A percentile compares a stretch with the other conserved stretches of the same genome.
Conservation (phyloP, 495 filamentous ascomycete species). For the Penicillium tannophilum region DNA sequence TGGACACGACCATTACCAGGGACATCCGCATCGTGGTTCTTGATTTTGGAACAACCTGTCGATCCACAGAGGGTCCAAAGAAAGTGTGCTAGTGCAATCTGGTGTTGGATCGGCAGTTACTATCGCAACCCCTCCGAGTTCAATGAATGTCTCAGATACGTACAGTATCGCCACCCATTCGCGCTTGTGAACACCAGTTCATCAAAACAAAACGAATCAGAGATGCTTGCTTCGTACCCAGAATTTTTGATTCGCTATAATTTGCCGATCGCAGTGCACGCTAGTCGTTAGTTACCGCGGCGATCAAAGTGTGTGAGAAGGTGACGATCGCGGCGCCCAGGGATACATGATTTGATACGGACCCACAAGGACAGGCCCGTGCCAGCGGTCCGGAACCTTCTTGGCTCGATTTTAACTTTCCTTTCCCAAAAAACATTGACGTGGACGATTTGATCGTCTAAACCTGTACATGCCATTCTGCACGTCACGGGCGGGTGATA, state of each 20-base stretch:
- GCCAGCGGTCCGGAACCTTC: conserved; percentile 9
- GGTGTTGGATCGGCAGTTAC: conserved; percentile 1
- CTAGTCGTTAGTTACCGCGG: background rate
- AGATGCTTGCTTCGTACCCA: background rate
- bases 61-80: background rate
- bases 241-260: conserved; percentile 2
- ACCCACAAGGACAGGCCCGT: conserved; percentile 7
- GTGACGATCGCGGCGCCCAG: too few relatives aligned
- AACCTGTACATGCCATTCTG: too few relatives aligned
- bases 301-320: background rate
- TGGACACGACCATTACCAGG: background rate
- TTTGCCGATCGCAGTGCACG: conserved; percentile 3
- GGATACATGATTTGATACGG: background rate
- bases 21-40: background rate
- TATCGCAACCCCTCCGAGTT: background rate
- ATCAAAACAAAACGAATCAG: conserved; percentile 4
- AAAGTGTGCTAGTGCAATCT: background rate
- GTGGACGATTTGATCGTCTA: too few relatives aligned
- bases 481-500: too few relatives aligned
- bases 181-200: conserved; percentile 1
- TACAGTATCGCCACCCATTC: background rate
- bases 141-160: background rate
- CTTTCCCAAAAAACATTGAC: too few relatives aligned
- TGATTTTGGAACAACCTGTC: background rate
- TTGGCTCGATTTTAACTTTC: too few relatives aligned